phyloP scores from a whole-genome alignment of 1,284 basidiomycete species.

The Apiotrichum sp. region DNA sequence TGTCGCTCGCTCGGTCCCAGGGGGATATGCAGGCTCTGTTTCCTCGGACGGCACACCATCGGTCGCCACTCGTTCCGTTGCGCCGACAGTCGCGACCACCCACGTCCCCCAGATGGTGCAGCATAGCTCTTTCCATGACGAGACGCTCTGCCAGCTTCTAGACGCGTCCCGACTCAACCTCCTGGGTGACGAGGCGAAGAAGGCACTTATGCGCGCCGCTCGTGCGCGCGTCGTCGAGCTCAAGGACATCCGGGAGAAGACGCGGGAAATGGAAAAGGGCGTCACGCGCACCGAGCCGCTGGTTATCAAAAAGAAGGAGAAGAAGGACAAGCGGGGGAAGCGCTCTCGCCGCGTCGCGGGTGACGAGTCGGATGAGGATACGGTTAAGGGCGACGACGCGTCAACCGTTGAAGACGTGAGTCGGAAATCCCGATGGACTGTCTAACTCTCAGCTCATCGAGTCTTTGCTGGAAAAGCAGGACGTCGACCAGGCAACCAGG shows the following conservation, averaged over 20 bases:
- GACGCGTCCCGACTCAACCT: conserved; percentile 39
- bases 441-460: neutral
- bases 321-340: neutral
- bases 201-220: conserved; percentile 41
- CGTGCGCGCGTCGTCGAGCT: conserved; percentile 42
- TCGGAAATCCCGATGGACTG: too few species aligned
- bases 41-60: too few species aligned
- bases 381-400: neutral
- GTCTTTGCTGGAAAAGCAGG: neutral
- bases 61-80: too few species aligned
- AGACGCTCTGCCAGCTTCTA: conserved; percentile 44
- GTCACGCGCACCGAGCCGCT: conserved; percentile 6
- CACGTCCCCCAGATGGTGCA: neutral
- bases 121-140: conserved; percentile 41
- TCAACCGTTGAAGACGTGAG: neutral
- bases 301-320: conserved; percentile 12
- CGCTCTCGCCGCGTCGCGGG: too few species aligned
- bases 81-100: neutral
- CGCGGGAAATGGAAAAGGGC: neutral
- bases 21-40: too few species aligned
- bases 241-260: conserved; percentile 19
- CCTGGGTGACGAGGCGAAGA: conserved; percentile 43
- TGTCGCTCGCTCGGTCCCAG: too few species aligned
- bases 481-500: neutral
- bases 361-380: neutral